Evolutionary conservation across 2,329 filamentous ascomycete species (phyloP), one percentile per base, ranked within the genome.

Genomic region (Aspergillus alliaceus): DNA sequence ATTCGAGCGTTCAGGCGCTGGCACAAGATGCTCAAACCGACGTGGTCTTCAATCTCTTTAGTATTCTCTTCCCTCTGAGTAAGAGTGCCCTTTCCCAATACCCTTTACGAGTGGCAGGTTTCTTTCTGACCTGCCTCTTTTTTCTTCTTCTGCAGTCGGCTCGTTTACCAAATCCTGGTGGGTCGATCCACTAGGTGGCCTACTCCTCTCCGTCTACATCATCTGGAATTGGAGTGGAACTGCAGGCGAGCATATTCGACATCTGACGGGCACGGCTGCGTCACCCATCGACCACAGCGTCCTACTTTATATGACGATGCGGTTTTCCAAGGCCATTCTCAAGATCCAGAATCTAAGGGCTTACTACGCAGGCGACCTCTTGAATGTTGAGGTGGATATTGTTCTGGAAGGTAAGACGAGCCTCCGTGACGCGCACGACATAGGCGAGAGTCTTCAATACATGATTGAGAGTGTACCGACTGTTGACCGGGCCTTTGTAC

Each of bases 41-140:
- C 68, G 90, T 96, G 27, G 86, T 96, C 31, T 96, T 96, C 83
- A 96, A 96, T 75, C 86, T 85, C 1, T 93, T 95, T 67, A 92
- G 89, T 62, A 95, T 96, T 68, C 82, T 95, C 24, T 96, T 96
- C 69, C 92, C 92, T 1, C 84, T 96, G 8, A 81, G 71, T 73
- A 62, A 58, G 67, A 51, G 3, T 32, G 25, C 11, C 8, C 31
- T 9, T 27, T 29, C 22, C 4, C 9, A 9, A 14, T 25, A 12
- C 40, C n/a, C n/a, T n/a, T n/a, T n/a, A n/a, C n/a, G n/a, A n/a
- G n/a, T n/a, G n/a, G n/a, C n/a, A n/a, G n/a, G n/a, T n/a, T n/a
- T n/a, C n/a, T n/a, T n/a, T n/a, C n/a, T n/a, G n/a, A n/a, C n/a
- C n/a, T n/a, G n/a, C n/a, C n/a, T n/a, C n/a, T n/a, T n/a, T n/a